Evolutionary conservation across 2,329 filamentous ascomycete species (phyloP), one percentile per base, ranked within the genome.

Genomic region (Hymenoscyphus linearis): DNA sequence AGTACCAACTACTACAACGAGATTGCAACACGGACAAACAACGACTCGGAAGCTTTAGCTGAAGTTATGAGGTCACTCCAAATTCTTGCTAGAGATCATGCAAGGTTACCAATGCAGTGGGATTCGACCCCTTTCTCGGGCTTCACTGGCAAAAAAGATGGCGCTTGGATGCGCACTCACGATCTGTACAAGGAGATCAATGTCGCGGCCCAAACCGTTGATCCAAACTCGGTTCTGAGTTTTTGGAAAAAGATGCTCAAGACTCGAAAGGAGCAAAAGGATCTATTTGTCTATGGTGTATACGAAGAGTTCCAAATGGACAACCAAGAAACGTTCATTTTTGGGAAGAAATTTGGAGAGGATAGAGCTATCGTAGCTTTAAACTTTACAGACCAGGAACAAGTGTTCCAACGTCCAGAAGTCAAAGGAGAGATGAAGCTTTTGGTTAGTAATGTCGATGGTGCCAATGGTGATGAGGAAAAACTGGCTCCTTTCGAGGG

Each of bases 101-200:
- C 85, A 9, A 79, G 87, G n/a, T 80, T 84, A 3, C 87, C 87
- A 0, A 84, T 91, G 76, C 85, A 87, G 65, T 90, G 87, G 87
- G 79, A 79, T 60, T 77, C 72, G 0, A 74, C 75, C 0, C 71
- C 76, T 0, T 79, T 86, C 64, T 85, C 83, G 0, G 87, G 87
- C 1, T 90, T 90, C 75, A 85, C 84, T 6, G 73, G 75, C 59
- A 76, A 73, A 0, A 76, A 74, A 0, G 77, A 76, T 0, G 74
- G 76, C 57, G 83, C 84, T 0, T 87, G 85, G 84, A 87, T 87
- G 83, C 76, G 81, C 2, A 76, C 82, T 12, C 79, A 84, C 62
- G 81, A 83, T 26, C 78, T 82, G 57, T 83, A 81, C 62, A 74
- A 70, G 50, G 71, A 72, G 0, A 75, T 86, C 70, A 88, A 89